phyloP scores from a whole-genome alignment of 108 stramenopile genomes.

The Aurantiochytrium sp. region DNA sequence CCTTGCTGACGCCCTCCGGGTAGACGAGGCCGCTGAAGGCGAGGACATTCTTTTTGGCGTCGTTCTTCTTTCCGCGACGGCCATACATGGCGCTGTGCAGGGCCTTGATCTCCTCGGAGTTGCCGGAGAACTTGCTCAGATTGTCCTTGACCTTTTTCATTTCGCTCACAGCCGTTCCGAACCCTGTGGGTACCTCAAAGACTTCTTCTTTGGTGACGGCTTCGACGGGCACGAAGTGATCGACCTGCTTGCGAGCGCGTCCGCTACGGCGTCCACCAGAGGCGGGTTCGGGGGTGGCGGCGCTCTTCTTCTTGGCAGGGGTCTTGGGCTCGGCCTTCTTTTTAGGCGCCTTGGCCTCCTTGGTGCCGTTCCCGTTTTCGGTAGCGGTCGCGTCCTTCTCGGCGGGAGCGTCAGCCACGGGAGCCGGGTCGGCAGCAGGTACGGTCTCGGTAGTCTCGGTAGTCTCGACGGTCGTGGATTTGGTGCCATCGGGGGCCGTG shows the following conservation, averaged over 20 bases:
- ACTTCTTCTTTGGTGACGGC: neutral
- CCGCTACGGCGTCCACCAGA: neutral
- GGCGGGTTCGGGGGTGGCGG: neutral
- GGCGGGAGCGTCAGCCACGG: neutral
- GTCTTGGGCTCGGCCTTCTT: neutral
- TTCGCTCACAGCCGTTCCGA: neutral
- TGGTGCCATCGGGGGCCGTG: neutral
- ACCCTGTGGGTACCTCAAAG: neutral
- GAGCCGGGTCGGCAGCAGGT: too few relatives aligned
- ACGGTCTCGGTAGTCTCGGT: neutral
- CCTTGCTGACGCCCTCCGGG: neutral
- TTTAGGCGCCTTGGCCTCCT: neutral
- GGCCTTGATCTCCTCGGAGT: slow-evolving; percentile 10
- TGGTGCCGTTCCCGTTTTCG: neutral
- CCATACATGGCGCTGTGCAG: neutral
- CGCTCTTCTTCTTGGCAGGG: neutral
- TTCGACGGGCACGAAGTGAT: neutral
- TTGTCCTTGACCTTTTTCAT: neutral
- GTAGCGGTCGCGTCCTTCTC: neutral
- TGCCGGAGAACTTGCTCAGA: neutral
- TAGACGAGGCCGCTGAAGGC: slow-evolving; percentile 13
- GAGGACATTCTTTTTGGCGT: neutral
- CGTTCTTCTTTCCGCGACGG: neutral
- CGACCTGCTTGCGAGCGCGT: slow-evolving; percentile 3
- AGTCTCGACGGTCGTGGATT: neutral